Evolutionary conservation across 768 basidiomycete species (phyloP).

Genomic region (Boletus coccyginus): DNA sequence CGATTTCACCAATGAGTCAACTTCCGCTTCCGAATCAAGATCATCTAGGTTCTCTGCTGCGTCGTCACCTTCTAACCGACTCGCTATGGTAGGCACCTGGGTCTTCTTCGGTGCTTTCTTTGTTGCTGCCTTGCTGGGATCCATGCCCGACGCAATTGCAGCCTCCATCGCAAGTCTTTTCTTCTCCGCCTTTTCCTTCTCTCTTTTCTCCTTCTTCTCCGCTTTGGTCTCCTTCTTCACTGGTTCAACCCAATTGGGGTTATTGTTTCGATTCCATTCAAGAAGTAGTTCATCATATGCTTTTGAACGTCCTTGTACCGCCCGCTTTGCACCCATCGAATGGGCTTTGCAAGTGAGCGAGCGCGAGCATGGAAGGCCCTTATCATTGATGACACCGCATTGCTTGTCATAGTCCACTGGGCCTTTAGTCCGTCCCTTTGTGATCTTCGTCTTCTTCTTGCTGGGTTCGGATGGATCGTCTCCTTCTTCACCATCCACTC

Average conservation of each 20-base stretch:
- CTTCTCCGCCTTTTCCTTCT: constrained; percentile 80
- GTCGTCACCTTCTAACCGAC: constrained; percentile 57
- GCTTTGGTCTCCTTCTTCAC: constrained; percentile 84
- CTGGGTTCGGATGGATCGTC: constrained; percentile 63
- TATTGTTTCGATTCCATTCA: constrained; percentile 88
- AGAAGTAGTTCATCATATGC: constrained; percentile 83
- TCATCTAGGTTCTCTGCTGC: constrained; percentile 71
- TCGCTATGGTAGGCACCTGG: constrained; percentile 48
- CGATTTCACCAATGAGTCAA: constrained; percentile 68
- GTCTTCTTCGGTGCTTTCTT: constrained; percentile 71
- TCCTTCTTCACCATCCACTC: constrained; percentile 67
- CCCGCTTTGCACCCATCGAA: constrained; percentile 93
- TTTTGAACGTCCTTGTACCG: constrained; percentile 82
- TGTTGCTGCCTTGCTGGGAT: constrained; percentile 39
- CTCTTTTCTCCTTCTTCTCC: constrained; percentile 83
- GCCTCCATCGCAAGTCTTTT: constrained; percentile 69
- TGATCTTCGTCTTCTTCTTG: constrained; percentile 81
- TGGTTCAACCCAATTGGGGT: constrained; percentile 86
- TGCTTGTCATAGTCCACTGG: constrained; percentile 90
- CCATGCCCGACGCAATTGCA: constrained; percentile 59
- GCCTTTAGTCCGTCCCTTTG: constrained; percentile 77
- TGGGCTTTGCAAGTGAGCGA: constrained; percentile 98
- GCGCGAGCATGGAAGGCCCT: constrained; percentile 86
- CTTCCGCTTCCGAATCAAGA: constrained; percentile 81
- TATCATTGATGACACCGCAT: constrained; percentile 97